Evolutionary conservation across 78 protist genomes (phyloP), one percentile per base, ranked within the genome.

Genomic region (Dictyostelium intermedium): DNA sequence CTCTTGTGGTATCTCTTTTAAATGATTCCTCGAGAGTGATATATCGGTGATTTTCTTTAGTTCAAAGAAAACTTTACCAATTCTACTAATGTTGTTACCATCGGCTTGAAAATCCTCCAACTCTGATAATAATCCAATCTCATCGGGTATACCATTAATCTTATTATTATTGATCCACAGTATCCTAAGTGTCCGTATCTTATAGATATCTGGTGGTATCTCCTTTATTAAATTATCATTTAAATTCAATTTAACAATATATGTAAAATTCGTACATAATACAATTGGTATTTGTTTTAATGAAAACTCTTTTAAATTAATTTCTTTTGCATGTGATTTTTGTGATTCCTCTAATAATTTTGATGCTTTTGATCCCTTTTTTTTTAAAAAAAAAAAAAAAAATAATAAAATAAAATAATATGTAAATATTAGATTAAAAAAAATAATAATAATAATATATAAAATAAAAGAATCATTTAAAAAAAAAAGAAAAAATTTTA

Each of bases 311-410:
- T 80, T 89, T 73, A 89, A 80, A 47, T 61, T 80, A 45, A 89
- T 69, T 23, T 89, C 93, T 80, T 89, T 89, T 53, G 84, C n/a
- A 89, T 89, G 85, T 41, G 83, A 60, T 83, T 89, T 89, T 70
- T 60, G 82, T 43, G 80, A 70, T 69, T 89, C 93, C 25, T 89
- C 93, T 9, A 89, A 80, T 79, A 80, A 43, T 89, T 89, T 89
- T 20, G 93, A 89, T 23, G n/a, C 93, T 70, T 80, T 89, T 66
- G 93, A 89, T 66, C 93, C 93, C 93, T 89, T 50, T 50, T 13
- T 45, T 50, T 16, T 16, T 10, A 50, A 16, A 50, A 50, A 50
- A 50, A 16, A 1, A 25, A 63, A 9, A 25, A 63, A 63, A 25
- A 25, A 25, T 11, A 63, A n/a, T 20, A 23, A 60, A 60, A 60